phyloP scores from a whole-genome alignment of 2,329 filamentous ascomycete species.

The Talaromyces pinophilus region DNA sequence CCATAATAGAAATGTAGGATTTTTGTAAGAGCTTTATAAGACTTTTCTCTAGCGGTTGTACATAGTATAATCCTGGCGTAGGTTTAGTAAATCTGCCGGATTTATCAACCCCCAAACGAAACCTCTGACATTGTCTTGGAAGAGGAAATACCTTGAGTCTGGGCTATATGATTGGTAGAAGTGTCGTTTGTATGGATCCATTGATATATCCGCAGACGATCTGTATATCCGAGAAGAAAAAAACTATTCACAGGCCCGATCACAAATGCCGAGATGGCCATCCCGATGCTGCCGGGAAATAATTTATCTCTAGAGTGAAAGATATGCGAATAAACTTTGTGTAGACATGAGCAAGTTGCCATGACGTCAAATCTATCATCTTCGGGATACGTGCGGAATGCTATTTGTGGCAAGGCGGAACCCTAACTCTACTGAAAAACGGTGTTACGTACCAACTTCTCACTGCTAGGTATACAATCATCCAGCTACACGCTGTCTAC shows the following conservation, averaged over 20 bases:
- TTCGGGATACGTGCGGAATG: neutral
- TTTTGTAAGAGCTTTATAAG: no score
- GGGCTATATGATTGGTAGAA: slow-evolving; percentile 2
- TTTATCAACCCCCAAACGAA: no score
- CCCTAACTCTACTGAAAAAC: neutral
- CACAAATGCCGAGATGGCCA: neutral
- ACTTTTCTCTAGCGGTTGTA: no score
- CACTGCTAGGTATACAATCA: neutral
- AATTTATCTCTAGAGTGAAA: neutral
- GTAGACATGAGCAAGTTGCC: neutral
- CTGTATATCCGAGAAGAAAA: slow-evolving; percentile 2
- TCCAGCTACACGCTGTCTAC: neutral
- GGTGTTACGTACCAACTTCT: neutral
- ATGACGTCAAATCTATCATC: neutral
- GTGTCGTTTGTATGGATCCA: neutral
- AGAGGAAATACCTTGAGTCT: neutral
- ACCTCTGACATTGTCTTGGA: neutral
- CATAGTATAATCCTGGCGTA: no score
- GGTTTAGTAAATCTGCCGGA: no score
- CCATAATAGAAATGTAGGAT: no score
- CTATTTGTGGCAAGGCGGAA: neutral
- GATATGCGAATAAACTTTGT: neutral
- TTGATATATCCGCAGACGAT: neutral
- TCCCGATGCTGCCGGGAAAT: neutral
- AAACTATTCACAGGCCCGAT: neutral